Percentiles rank a stretch among this genome's conserved stretches.
Conservation (phyloP, 2,329 filamentous ascomycete genomes). For the Penicillium glabrum region DNA sequence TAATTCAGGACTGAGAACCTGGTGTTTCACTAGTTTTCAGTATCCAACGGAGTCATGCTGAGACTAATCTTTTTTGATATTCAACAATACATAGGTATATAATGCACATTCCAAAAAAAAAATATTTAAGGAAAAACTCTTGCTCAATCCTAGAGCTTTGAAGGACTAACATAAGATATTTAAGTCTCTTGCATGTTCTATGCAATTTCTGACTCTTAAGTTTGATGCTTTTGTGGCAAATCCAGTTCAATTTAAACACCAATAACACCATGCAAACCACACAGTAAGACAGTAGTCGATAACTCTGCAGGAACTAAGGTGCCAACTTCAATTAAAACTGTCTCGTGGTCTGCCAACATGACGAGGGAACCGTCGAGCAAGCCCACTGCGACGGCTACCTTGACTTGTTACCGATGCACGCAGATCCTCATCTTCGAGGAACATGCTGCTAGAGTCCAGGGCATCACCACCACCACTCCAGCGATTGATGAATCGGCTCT, state of each 20-base stretch:
- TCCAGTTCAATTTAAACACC: neutral
- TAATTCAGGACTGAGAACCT: neutral
- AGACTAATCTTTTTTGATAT: neutral
- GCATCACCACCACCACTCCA: constrained; percentile 41
- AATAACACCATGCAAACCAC: neutral
- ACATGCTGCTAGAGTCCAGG: constrained; percentile 36
- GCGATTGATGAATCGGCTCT: constrained; percentile 22
- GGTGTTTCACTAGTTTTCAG: neutral
- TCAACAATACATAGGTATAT: neutral
- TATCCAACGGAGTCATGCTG: neutral
- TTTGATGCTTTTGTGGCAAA: neutral
- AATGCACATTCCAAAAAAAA: neutral
- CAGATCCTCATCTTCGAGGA: constrained; percentile 36
- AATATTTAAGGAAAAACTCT: neutral
- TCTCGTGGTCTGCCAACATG: constrained; percentile 44
- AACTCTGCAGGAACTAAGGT: neutral
- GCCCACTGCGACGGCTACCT: constrained; percentile 32
- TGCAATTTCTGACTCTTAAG: neutral
- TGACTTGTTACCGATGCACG: constrained; percentile 35
- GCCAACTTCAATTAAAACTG: constrained; percentile 51
- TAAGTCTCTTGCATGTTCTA: neutral
- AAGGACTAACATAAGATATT: neutral
- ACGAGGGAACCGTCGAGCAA: constrained; percentile 41
- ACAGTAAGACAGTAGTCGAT: neutral
- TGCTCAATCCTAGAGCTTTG: neutral